A percentile compares a stretch with the other conserved stretches of the same genome.
phyloP scores from a whole-genome alignment of 129 eudicot species.

The Silybum marianum region DNA sequence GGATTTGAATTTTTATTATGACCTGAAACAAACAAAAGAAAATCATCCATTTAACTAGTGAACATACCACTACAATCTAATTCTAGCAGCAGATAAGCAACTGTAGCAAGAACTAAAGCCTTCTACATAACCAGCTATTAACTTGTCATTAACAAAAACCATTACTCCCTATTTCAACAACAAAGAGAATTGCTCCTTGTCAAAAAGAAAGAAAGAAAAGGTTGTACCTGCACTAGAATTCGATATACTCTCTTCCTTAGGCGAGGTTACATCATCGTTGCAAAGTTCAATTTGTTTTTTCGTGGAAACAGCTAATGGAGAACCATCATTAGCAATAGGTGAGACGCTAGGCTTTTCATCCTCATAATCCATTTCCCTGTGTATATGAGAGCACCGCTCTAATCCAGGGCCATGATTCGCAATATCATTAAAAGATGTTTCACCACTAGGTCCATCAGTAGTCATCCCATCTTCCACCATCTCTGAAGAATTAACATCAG shows the following conservation, averaged over 20 bases:
- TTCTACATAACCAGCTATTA: slow-evolving; percentile 20
- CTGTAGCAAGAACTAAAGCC: slow-evolving; percentile 30
- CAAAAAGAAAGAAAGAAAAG: background rate
- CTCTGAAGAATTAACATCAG: slow-evolving; percentile 45
- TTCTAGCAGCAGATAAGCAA: slow-evolving; percentile 23
- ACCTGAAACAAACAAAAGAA: slow-evolving; percentile 30
- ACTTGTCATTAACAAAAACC: background rate
- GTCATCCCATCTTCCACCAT: slow-evolving; percentile 39
- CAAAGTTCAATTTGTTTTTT: slow-evolving; percentile 32
- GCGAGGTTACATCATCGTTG: slow-evolving; percentile 26
- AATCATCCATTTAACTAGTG: slow-evolving; percentile 15
- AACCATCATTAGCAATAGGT: slow-evolving; percentile 26
- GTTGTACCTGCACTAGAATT: slow-evolving; percentile 35
- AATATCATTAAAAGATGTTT: slow-evolving; percentile 31
- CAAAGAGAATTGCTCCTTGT: slow-evolving; percentile 19
- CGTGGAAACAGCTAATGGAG: slow-evolving; percentile 25
- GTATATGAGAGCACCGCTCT: slow-evolving; percentile 51
- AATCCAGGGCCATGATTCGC: slow-evolving; percentile 44
- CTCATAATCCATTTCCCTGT: slow-evolving; percentile 35
- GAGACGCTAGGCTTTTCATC: slow-evolving; percentile 40
- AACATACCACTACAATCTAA: slow-evolving; percentile 1
- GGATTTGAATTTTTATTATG: slow-evolving; percentile 16
- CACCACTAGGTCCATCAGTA: slow-evolving; percentile 37
- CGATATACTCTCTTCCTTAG: slow-evolving; percentile 30
- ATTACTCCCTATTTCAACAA: slow-evolving; percentile 8